phyloP scores from a whole-genome alignment of 306 rosid species.

The Vigna reflexopilosa region DNA sequence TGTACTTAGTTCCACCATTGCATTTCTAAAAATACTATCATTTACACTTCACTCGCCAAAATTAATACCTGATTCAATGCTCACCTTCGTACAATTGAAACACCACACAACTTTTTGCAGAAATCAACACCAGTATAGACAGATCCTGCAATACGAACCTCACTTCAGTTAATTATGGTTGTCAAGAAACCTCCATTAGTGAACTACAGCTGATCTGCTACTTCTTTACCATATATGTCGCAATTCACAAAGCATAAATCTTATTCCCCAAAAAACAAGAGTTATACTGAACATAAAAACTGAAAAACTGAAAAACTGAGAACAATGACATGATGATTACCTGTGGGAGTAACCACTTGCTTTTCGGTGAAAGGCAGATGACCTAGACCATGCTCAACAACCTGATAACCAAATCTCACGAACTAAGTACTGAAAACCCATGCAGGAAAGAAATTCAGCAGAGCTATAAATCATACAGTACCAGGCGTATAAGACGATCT shows the following conservation, averaged over 20 bases:
- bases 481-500: conserved; percentile 95
- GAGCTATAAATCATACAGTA: conserved; percentile 44
- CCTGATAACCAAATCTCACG: conserved; percentile 55
- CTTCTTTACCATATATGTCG: conserved; percentile 20
- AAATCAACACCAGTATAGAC: conserved; percentile 96
- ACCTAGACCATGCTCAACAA: conserved; percentile 99
- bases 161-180: conserved; percentile 22
- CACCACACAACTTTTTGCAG: conserved; percentile 97
- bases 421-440: conserved; percentile 34
- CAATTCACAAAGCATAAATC: conserved; percentile 31
- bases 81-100: conserved; percentile 97
- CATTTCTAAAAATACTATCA: conserved; percentile 31
- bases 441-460: conserved; percentile 34
- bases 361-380: conserved; percentile 97
- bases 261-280: conserved; percentile 27
- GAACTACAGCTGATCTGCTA: neutral
- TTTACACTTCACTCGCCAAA: conserved; percentile 42
- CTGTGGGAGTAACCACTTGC: conserved; percentile 95
- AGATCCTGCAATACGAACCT: conserved; percentile 64
- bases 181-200: conserved; percentile 22
- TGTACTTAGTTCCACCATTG: neutral
- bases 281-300: conserved; percentile 32
- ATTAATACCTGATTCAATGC: conserved; percentile 64
- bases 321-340: conserved; percentile 49
- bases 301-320: neutral